Conservation (phyloP, 306 rosid species). For the Vigna nakashimae region DNA sequence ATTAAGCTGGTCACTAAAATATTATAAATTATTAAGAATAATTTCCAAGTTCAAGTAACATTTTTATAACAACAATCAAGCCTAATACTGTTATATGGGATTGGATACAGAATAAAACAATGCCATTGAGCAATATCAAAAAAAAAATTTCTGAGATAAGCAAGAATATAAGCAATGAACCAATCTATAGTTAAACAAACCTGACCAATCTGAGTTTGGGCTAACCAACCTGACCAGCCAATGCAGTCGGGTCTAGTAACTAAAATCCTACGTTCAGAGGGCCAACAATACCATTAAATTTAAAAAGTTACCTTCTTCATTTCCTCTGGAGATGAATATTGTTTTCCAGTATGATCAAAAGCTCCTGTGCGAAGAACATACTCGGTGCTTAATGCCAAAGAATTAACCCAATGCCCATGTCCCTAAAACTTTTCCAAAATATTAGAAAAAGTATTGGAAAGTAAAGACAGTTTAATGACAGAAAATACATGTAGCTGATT, state of each 20-base stretch:
- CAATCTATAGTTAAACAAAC: not conserved
- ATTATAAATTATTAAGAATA: not conserved
- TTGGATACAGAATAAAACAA: not conserved
- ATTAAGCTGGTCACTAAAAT: not conserved
- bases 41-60: not conserved
- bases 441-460: slow-evolving; percentile 21
- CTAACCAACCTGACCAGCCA: too few relatives aligned
- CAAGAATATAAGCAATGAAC: not conserved
- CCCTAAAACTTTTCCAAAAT: slow-evolving; percentile 65
- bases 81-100: not conserved
- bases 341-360: slow-evolving; percentile 92
- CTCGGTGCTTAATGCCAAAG: slow-evolving; percentile 95
- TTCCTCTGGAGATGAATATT: slow-evolving; percentile 78
- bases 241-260: too few relatives aligned
- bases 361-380: slow-evolving; percentile 97
- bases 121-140: not conserved
- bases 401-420: slow-evolving; percentile 96
- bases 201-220: not conserved
- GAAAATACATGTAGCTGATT: slow-evolving; percentile 9
- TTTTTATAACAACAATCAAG: not conserved
- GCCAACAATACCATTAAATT: not conserved
- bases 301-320: slow-evolving; percentile 72
- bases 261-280: too few relatives aligned
- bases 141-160: not conserved
- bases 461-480: not conserved